These are phyloP conservation scores for Apocynum venetum DNA, from an alignment of 257 asterid genomes.

Conservation along the genomic window DNA sequence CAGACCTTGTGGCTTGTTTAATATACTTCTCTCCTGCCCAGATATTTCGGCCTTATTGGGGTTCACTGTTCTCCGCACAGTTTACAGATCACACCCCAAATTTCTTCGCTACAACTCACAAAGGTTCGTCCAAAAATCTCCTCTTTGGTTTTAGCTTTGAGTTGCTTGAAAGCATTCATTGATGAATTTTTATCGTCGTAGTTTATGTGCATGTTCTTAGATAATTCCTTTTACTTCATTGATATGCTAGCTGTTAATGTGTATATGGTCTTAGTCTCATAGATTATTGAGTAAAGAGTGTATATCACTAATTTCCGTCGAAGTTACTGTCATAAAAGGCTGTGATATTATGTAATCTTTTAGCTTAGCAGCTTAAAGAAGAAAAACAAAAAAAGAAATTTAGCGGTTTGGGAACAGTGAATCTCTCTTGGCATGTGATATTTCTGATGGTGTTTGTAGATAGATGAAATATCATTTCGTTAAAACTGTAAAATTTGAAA, in stretches of 20 bases:
- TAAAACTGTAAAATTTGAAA: background rate
- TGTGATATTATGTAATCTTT: background rate
- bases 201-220: background rate
- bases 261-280: background rate
- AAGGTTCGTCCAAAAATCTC: background rate
- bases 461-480: background rate
- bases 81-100: background rate
- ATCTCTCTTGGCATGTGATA: background rate
- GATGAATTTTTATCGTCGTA: no score
- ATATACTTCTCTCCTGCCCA: background rate
- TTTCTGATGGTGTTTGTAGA: background rate
- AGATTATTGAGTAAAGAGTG: background rate
- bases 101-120: background rate
- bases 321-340: background rate
- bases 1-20: background rate
- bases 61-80: background rate
- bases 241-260: background rate
- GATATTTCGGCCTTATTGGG: no score
- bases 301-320: background rate
- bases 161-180: no score
- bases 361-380: background rate
- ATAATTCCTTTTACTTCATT: background rate
- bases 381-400: no score
- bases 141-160: background rate
- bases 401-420: background rate